Evolutionary conservation across 768 basidiomycete species (phyloP).

Genomic region (Boletellus sp.): DNA sequence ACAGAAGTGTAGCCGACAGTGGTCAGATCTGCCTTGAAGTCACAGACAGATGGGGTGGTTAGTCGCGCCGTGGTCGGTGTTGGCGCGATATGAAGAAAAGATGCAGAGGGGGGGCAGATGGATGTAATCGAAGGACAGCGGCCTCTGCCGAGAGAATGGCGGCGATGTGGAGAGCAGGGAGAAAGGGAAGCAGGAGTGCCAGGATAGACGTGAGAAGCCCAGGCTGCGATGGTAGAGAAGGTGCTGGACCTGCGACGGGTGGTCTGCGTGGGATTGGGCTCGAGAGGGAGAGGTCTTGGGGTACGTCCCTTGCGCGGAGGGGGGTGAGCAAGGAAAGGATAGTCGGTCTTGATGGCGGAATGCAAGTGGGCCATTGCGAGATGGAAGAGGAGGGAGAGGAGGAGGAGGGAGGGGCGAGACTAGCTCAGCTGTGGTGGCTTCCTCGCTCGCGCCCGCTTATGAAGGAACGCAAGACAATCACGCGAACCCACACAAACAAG

Average conservation of each 20-base stretch:
- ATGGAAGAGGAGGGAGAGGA: background rate
- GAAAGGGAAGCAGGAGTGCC: slow-evolving; percentile 55
- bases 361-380: slow-evolving; percentile 7
- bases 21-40: slow-evolving; percentile 53
- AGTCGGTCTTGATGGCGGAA: slow-evolving; percentile 21
- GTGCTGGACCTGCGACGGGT: slow-evolving; percentile 40
- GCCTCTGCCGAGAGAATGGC: slow-evolving; percentile 28
- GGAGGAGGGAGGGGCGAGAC: slow-evolving; percentile 10
- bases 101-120: slow-evolving; percentile 39
- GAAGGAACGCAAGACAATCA: slow-evolving; percentile 23
- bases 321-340: slow-evolving; percentile 44
- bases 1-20: slow-evolving; percentile 63
- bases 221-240: slow-evolving; percentile 49
- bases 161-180: slow-evolving; percentile 38
- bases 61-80: slow-evolving; percentile 36
- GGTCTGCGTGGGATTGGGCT: slow-evolving; percentile 17
- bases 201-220: slow-evolving; percentile 66
- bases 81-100: slow-evolving; percentile 43
- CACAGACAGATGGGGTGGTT: slow-evolving; percentile 42
- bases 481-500: slow-evolving; percentile 22
- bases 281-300: slow-evolving; percentile 28
- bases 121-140: slow-evolving; percentile 39
- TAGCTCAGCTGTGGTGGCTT: slow-evolving; percentile 14
- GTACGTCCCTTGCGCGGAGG: slow-evolving; percentile 37
- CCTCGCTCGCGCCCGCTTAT: slow-evolving; percentile 12